phyloP scores from a whole-genome alignment of 2,329 filamentous ascomycete species.

The Aureobasidium sp. region DNA sequence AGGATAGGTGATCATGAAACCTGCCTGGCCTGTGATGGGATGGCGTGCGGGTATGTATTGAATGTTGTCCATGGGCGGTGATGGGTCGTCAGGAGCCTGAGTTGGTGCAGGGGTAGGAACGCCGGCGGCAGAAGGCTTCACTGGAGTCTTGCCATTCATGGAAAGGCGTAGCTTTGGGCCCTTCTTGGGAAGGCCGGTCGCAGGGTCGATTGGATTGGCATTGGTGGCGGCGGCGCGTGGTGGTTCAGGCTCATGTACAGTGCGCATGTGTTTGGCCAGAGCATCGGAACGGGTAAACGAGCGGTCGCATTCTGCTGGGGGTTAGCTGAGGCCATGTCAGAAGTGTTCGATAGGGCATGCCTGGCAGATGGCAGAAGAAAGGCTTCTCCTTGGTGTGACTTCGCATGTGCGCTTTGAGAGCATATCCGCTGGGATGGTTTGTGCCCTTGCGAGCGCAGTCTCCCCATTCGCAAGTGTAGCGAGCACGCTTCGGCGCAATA shows the following conservation, averaged over 20 bases:
- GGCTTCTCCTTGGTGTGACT: constrained; percentile 98
- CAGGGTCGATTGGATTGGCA: constrained; percentile 58
- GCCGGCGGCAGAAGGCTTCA: constrained; percentile 21
- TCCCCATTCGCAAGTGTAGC: constrained; percentile 96
- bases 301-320: constrained; percentile 75
- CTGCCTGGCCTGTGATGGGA: constrained; percentile 48
- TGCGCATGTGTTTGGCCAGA: constrained; percentile 96
- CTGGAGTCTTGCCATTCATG: constrained; percentile 29
- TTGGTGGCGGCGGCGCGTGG: constrained; percentile 60
- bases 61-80: constrained; percentile 47
- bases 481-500: constrained; percentile 79
- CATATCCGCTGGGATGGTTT: constrained; percentile 90
- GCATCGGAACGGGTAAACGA: constrained; percentile 95
- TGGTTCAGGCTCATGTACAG: constrained; percentile 94
- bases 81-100: constrained; percentile 23
- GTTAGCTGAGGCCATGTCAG: neutral
- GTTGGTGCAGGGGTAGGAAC: neutral
- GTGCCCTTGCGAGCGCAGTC: constrained; percentile 84
- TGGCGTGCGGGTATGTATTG: constrained; percentile 54
- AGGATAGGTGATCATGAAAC: constrained; percentile 46
- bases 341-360: constrained; percentile 41
- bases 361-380: constrained; percentile 91
- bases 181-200: constrained; percentile 29
- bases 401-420: constrained; percentile 92
- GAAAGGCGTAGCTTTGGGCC: constrained; percentile 37